phyloP scores from a whole-genome alignment of 306 rosid genomes.

The Lagenaria siceraria region DNA sequence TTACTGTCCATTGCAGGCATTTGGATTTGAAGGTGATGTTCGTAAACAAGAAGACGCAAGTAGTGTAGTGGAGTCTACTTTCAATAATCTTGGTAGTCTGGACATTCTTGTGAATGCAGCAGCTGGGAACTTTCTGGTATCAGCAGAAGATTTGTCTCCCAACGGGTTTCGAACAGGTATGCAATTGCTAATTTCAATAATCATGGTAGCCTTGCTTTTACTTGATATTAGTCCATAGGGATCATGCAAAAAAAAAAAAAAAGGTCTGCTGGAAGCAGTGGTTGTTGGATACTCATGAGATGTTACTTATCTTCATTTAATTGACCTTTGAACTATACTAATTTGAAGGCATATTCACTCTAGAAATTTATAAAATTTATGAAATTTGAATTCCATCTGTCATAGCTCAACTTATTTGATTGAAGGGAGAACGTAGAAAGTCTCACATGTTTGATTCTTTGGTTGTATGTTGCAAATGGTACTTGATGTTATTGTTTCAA shows the following conservation, averaged over 20 bases:
- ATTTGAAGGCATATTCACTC: neutral
- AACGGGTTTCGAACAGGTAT: slow-evolving; percentile 93
- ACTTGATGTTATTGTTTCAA: neutral
- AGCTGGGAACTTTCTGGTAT: slow-evolving; percentile 72
- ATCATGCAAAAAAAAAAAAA: neutral
- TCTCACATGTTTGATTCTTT: neutral
- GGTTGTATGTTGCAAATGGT: neutral
- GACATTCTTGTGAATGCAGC: slow-evolving; percentile 88
- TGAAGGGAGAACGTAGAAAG: neutral
- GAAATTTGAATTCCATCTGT: neutral
- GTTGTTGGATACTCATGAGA: neutral
- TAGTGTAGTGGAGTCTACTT: slow-evolving; percentile 56
- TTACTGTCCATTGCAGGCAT: slow-evolving; percentile 31
- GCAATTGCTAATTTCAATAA: neutral
- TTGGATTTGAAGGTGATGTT: slow-evolving; percentile 80
- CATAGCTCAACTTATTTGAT: neutral
- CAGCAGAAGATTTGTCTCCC: slow-evolving; percentile 88
- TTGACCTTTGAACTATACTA: neutral
- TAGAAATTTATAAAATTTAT: neutral
- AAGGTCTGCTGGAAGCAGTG: neutral
- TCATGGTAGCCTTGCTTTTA: neutral
- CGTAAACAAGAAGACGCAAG: slow-evolving; percentile 79
- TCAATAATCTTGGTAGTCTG: slow-evolving; percentile 55
- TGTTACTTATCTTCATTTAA: neutral
- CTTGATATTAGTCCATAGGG: neutral